These are phyloP conservation scores for Rhododendron mucronatum DNA, from an alignment of 148 eudicot genomes.

Conservation along the genomic window DNA sequence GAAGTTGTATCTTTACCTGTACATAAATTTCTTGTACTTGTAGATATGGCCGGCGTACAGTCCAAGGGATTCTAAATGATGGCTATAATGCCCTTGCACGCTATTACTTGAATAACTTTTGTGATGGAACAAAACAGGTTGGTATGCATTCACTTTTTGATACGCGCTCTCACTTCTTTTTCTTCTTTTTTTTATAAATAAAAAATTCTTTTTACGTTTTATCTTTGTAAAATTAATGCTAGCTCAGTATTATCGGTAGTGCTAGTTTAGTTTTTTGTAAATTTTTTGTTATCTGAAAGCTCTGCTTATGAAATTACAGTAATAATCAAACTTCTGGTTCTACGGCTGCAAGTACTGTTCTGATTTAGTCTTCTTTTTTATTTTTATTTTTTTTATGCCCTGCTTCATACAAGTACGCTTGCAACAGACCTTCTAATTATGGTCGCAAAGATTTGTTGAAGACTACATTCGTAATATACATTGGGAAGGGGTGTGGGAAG, in stretches of 20 bases:
- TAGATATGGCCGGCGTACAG: constrained; percentile 83
- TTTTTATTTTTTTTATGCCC: not conserved
- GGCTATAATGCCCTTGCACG: constrained; percentile 74
- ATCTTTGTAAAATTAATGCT: too few relatives aligned
- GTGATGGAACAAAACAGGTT: constrained; percentile 95
- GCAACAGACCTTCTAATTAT: not conserved
- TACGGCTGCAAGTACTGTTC: not conserved
- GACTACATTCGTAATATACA: not conserved
- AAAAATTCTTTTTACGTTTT: too few relatives aligned
- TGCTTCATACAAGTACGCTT: not conserved
- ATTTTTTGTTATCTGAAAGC: too few relatives aligned
- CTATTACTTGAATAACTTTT: constrained; percentile 87
- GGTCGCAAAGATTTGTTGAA: not conserved
- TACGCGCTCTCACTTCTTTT: not conserved
- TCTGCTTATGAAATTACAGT: too few relatives aligned
- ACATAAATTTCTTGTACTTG: constrained; percentile 1
- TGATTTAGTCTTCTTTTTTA: not conserved
- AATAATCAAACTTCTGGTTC: too few relatives aligned
- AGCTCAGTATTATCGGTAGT: too few relatives aligned
- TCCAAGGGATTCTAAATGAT: constrained; percentile 74
- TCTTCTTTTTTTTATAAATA: too few relatives aligned
- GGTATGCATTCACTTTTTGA: constrained; percentile 6
- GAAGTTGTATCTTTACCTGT: not conserved
- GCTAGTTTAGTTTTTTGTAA: too few relatives aligned
- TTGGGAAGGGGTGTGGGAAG: too few relatives aligned